Percentiles rank a stretch among this genome's conserved stretches.
Conservation (phyloP, 78 protist species). For the Emiliania huxleyi region DNA sequence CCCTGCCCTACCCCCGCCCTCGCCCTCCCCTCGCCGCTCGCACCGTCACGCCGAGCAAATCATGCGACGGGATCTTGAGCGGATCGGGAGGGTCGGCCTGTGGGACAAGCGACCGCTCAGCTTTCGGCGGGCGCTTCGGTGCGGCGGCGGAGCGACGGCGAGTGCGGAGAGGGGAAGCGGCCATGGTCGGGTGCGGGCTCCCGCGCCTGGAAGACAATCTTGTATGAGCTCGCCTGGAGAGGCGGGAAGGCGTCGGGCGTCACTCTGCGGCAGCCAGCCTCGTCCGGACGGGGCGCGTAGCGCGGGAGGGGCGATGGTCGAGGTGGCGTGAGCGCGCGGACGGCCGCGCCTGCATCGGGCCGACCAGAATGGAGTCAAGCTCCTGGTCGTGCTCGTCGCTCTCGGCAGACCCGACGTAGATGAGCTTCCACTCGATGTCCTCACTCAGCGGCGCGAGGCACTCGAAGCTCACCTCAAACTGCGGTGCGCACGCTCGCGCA, state of each 20-base stretch:
- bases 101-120: no score
- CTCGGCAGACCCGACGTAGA: slow-evolving; percentile 74
- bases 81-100: slow-evolving; percentile 57
- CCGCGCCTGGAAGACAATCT: slow-evolving; percentile 60
- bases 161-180: no score
- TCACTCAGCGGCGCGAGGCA: slow-evolving; percentile 2
- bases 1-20: no score
- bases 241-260: not conserved
- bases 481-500: no score
- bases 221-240: not conserved
- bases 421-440: slow-evolving; percentile 74
- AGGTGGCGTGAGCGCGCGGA: not conserved
- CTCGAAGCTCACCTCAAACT: slow-evolving; percentile 36
- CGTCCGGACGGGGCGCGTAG: not conserved
- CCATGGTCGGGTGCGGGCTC: no score
- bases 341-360: slow-evolving; percentile 64
- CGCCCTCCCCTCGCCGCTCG: no score
- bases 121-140: no score
- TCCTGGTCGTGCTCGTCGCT: slow-evolving; percentile 58
- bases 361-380: slow-evolving; percentile 67
- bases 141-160: no score
- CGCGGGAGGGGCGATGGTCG: not conserved
- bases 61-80: slow-evolving; percentile 47
- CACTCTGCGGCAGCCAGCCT: not conserved
- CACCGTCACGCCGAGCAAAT: slow-evolving; percentile 71